Evolutionary conservation across 1,284 basidiomycete genomes (phyloP).

Genomic region (Baeospora myosura): DNA sequence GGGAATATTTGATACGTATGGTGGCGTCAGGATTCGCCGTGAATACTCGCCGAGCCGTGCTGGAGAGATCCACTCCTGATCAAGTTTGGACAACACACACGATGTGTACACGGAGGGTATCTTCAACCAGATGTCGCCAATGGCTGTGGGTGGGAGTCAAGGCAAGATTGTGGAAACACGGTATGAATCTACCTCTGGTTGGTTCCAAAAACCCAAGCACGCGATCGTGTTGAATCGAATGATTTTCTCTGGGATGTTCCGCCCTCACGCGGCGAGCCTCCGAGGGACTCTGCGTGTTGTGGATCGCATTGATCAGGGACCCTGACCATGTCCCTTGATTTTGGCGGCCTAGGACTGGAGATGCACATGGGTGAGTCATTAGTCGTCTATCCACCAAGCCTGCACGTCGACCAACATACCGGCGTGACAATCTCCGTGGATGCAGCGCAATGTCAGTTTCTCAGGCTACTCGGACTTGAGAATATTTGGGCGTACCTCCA

Average conservation of each 20-base stretch:
- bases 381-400: not conserved
- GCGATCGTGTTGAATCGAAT: constrained; percentile 42
- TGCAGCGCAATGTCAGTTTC: constrained; percentile 3
- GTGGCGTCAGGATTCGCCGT: constrained; percentile 45
- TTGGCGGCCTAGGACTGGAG: constrained; percentile 41
- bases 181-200: constrained; percentile 44
- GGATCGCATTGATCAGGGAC: constrained; percentile 40
- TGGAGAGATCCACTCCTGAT: constrained; percentile 40
- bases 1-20: constrained; percentile 48
- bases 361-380: constrained; percentile 10
- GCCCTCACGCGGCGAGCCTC: constrained; percentile 41
- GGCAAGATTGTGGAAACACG: constrained; percentile 12
- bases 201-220: constrained; percentile 60
- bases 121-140: constrained; percentile 61
- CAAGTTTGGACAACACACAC: constrained; percentile 40
- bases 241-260: constrained; percentile 50
- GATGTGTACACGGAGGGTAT: constrained; percentile 50
- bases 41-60: constrained; percentile 33
- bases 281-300: constrained; percentile 43
- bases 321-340: constrained; percentile 34
- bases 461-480: constrained; percentile 5
- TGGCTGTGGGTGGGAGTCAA: constrained; percentile 28
- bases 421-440: constrained; percentile 44
- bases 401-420: constrained; percentile 25
- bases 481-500: constrained; percentile 26